Conservation (phyloP, 305 asterid genomes). For the Fraxinus nigra region DNA sequence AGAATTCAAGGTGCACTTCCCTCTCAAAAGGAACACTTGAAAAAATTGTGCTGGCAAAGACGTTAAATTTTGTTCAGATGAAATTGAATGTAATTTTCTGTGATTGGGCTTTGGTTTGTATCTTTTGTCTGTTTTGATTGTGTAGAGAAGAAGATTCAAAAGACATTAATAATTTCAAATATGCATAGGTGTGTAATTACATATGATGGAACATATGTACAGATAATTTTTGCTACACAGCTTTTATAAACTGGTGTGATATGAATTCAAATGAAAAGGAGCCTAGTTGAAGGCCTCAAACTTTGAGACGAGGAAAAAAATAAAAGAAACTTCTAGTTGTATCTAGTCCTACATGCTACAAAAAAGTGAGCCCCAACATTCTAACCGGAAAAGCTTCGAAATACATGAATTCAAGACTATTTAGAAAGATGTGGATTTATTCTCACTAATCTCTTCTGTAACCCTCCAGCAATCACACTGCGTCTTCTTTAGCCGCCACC, state of each 20-base stretch:
- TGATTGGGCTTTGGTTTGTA: constrained; percentile 10
- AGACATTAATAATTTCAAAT: constrained; percentile 12
- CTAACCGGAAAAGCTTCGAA: constrained; percentile 25
- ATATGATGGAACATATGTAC: constrained; percentile 24
- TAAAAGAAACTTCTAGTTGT: too few relatives aligned
- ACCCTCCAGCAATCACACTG: constrained; percentile 7
- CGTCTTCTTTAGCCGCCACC: constrained; percentile 17
- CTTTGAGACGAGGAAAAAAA: too few relatives aligned
- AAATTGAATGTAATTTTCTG: not conserved
- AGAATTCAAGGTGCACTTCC: constrained; percentile 77
- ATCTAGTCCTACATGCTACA: too few relatives aligned
- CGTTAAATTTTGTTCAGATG: constrained; percentile 21
- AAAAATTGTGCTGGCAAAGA: constrained; percentile 48
- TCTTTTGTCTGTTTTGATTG: constrained; percentile 28
- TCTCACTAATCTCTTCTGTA: constrained; percentile 31
- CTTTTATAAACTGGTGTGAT: not conserved
- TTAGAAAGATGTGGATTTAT: constrained; percentile 36
- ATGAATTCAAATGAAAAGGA: not conserved
- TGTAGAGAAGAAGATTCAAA: constrained; percentile 1
- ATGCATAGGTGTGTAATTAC: constrained; percentile 32
- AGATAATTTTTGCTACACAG: constrained; percentile 20
- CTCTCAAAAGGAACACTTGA: constrained; percentile 57
- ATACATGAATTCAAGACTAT: constrained; percentile 50
- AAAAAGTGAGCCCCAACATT: too few relatives aligned
- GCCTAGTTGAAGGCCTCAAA: too few relatives aligned